Percentiles rank a stretch among this genome's conserved stretches.
Conservation (phyloP, 768 basidiomycete species). For the Trametes gibbosa region DNA sequence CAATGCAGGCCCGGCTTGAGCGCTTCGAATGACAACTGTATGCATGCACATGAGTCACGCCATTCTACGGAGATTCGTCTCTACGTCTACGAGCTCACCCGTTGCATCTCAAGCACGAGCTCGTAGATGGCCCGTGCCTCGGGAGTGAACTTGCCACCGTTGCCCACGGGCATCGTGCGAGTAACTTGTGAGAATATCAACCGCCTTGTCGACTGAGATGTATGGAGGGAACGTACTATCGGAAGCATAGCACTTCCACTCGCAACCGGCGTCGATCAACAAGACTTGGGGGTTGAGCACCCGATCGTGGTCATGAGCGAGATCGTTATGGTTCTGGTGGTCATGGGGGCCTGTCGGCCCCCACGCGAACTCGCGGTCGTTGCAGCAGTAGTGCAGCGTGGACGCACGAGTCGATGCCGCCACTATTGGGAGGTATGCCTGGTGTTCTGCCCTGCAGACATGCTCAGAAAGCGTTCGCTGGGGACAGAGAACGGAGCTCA, state of each 20-base stretch:
- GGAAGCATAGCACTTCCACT: constrained; percentile 69
- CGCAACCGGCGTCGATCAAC: constrained; percentile 93
- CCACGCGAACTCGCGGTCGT: constrained; percentile 85
- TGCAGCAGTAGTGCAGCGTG: constrained; percentile 94
- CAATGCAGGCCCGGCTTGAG: constrained; percentile 82
- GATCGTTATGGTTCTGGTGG: constrained; percentile 48
- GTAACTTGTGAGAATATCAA: constrained; percentile 35
- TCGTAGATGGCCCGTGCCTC: constrained; percentile 83
- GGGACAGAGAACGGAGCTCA: constrained; percentile 34
- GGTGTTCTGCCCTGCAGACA: constrained; percentile 65
- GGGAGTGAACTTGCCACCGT: constrained; percentile 83
- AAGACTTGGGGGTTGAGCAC: constrained; percentile 66
- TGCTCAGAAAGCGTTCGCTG: neutral
- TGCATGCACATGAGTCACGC: neutral
- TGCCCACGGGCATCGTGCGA: constrained; percentile 90
- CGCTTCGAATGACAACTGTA: constrained; percentile 63
- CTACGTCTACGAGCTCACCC: constrained; percentile 39
- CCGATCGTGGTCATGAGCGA: constrained; percentile 41
- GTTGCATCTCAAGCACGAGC: constrained; percentile 89
- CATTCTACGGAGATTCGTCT: neutral
- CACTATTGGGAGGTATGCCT: constrained; percentile 92
- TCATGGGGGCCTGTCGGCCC: constrained; percentile 63
- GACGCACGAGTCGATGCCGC: constrained; percentile 85
- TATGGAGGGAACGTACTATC: constrained; percentile 45
- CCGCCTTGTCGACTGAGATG: constrained; percentile 9